phyloP scores from a whole-genome alignment of 2,329 filamentous ascomycete genomes.

The Thelonectria blattea region DNA sequence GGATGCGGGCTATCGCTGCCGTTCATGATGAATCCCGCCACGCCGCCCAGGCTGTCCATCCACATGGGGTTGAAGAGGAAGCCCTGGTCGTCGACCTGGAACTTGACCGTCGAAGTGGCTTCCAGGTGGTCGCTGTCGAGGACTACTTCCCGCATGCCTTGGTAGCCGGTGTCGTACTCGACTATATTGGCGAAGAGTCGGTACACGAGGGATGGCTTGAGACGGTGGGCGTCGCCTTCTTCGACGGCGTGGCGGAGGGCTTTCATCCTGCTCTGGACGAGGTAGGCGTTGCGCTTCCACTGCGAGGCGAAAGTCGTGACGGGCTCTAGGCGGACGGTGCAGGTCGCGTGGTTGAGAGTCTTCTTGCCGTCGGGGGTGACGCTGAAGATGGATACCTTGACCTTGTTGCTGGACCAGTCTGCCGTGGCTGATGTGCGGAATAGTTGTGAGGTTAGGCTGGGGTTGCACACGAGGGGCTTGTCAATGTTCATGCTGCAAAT shows the following conservation, averaged over 20 bases:
- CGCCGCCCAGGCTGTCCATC: conserved; percentile 64
- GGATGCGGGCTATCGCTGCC: conserved; percentile 53
- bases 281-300: conserved; percentile 47
- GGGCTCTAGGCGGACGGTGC: conserved; percentile 9
- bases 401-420: conserved; percentile 22
- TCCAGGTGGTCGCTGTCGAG: conserved; percentile 42
- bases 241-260: conserved; percentile 49
- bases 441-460: conserved; percentile 18
- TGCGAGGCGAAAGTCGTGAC: conserved; percentile 21
- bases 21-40: conserved; percentile 67
- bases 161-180: conserved; percentile 60
- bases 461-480: conserved; percentile 30
- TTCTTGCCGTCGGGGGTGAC: conserved; percentile 25
- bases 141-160: conserved; percentile 65
- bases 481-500: conserved; percentile 28
- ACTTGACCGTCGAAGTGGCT: conserved; percentile 54
- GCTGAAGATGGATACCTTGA: conserved; percentile 32
- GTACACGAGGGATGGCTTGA: conserved; percentile 54
- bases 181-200: conserved; percentile 66
- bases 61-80: conserved; percentile 65
- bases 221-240: conserved; percentile 27
- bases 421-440: conserved; percentile 26
- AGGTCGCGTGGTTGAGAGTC: conserved; percentile 26
- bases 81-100: conserved; percentile 50
- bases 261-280: conserved; percentile 69